A percentile compares a stretch with the other conserved stretches of the same genome.
Conservation (phyloP, 768 basidiomycete species). For the Calocybe indica region DNA sequence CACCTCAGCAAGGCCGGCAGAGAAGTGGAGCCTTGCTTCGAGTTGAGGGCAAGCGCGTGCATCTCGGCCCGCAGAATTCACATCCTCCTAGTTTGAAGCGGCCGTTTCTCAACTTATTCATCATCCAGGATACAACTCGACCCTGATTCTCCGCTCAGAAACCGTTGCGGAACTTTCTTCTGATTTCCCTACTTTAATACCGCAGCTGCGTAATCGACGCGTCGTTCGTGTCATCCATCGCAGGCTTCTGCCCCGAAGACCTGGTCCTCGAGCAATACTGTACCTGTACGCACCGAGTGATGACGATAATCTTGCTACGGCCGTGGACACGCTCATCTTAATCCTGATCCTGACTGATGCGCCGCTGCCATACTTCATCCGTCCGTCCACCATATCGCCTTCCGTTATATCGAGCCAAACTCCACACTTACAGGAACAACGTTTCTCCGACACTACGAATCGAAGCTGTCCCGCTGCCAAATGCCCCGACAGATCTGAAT, state of each 20-base stretch:
- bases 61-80: slow-evolving; percentile 5
- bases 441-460: slow-evolving; percentile 39
- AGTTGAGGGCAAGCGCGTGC: background rate
- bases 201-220: slow-evolving; percentile 27
- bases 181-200: slow-evolving; percentile 27
- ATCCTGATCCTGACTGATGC: slow-evolving; percentile 49
- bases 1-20: slow-evolving; percentile 8
- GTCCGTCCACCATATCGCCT: slow-evolving; percentile 70
- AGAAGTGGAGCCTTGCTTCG: slow-evolving; percentile 5
- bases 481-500: slow-evolving; percentile 41
- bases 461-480: slow-evolving; percentile 49
- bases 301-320: slow-evolving; percentile 5
- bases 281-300: slow-evolving; percentile 48
- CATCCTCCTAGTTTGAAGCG: slow-evolving; percentile 56
- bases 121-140: slow-evolving; percentile 92
- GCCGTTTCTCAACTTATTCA: slow-evolving; percentile 70
- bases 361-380: slow-evolving; percentile 85
- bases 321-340: slow-evolving; percentile 38
- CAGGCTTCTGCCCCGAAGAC: slow-evolving; percentile 70
- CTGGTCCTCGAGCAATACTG: slow-evolving; percentile 77
- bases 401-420: slow-evolving; percentile 49
- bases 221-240: slow-evolving; percentile 55
- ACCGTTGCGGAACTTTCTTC: slow-evolving; percentile 36
- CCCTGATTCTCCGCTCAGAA: slow-evolving; percentile 84
- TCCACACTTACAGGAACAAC: slow-evolving; percentile 1